Base-by-base conservation (phyloP, 352 stramenopile genomes). In the Thraustochytrium striatum region DNA sequence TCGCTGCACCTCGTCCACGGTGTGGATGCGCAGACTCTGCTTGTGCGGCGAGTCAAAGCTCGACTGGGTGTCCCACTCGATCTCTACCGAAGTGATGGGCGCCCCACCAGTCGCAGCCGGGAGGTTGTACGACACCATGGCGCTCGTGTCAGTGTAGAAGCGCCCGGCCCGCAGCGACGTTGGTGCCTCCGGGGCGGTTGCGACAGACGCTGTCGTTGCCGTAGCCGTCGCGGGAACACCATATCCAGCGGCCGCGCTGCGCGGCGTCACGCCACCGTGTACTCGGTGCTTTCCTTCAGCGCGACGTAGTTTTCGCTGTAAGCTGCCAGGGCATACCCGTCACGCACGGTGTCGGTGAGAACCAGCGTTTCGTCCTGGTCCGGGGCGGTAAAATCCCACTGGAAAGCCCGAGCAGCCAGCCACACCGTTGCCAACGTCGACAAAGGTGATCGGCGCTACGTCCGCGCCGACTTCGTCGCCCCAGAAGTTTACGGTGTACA, bases 11-110 rank as follows among this genome's bases (percentile, higher is more conserved):
- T 93, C 89, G 25, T 86, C 85, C 8, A 65, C 82, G 50, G 91
- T 87, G 70, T 91, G 83, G 30, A 93, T 88, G 8, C 55, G 38
- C n/a, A 19, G 50, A 16, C 19, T 79, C 13, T 59, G 55, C 38
- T 28, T 30, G 55, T 58, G 32, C 8, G 72, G 30, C 1, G 55
- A 91, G 61, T 90, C 85, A 61, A 94, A 94, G 1, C 78, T 86
- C 2, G 87, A 82, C 0, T 85, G 89, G 0, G 90, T 93, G 72
- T 95, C 91, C 91, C 91, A 97, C 82, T 97, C 91, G 30, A 97
- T 86, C 44, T 89, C 86, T 69, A 97, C 97, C 84, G 94, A 93
- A 1, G 89, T 95, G 52, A 98, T 88, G 9, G 83, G 75, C 0
- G 90, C 86, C 2, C 93, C 94, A 28, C 94, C 94, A 44, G 93